Evolutionary conservation across 495 filamentous ascomycete species (phyloP), one percentile per base, ranked within the genome.

Genomic region (Aspergillus cristatus): DNA sequence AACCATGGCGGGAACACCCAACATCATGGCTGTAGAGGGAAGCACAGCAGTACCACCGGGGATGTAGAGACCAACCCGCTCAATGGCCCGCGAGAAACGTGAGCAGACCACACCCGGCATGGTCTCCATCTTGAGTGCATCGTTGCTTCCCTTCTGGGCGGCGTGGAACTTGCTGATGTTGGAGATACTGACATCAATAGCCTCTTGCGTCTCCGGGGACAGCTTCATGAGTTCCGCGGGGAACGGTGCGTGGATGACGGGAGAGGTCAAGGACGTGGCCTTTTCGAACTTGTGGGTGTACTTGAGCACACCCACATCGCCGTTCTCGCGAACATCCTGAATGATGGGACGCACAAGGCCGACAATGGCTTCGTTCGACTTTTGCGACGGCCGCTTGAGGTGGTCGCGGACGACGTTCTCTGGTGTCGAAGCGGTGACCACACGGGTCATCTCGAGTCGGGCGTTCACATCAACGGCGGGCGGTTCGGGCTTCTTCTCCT

Each of bases 231-330:
- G 58, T 15, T 77, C 69, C 40, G 78, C 62, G 0, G 86, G 78
- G 68, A 94, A 98, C 0, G 91, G 91, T 0, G 91, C 90, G 37
- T 71, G 75, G 42, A 98, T 66, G 28, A 98, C 87, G 0, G 89
- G 86, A 0, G 87, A 89, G 12, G 77, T 91, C 32, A 98, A 67
- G 0, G 84, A 88, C 0, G 81, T 90, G 1, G 91, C 93, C 63
- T 86, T 93, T 50, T 98, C 91, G 48, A 98, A 98, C 64, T 91
- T 90, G 72, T 94, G 86, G 0, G 91, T 96, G 53, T 94, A 96
- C 37, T 80, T 79, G 33, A 97, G 74, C 11, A 98, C 69, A 1
- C 82, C 91, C 45, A 81, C 78, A 59, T 98, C 91, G 17, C 91
- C 93, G 30, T 79, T 72, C 14, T 75, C 63, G 14, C 78, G 81